Evolutionary conservation across 108 stramenopile species (phyloP), one percentile per base, ranked within the genome.

Genomic region (Aurantiochytrium sp.): DNA sequence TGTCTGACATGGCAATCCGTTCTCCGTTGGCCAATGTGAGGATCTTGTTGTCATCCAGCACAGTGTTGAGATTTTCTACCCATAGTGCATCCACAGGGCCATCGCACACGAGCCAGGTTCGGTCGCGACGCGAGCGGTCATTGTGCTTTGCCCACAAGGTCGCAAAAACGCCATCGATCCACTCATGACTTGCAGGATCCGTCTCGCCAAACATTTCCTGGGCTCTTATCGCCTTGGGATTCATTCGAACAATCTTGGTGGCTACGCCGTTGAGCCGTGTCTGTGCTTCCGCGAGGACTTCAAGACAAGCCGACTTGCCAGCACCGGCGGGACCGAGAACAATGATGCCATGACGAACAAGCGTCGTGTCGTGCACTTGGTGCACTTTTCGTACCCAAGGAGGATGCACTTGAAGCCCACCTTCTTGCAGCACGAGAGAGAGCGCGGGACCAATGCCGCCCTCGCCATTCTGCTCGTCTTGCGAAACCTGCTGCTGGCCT

Each of bases 11-110:
- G 73, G 94, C 91, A 43, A 95, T 93, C 0, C 94, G 91, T 60
- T 95, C 94, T 16, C 94, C 94, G 59, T 95, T 95, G 59, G 94
- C 94, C 43, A 95, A 87, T 19, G 94, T 95, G 19, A 95, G 88
- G 45, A 95, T 93, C 60, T 90, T 93, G 91, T 95, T 95, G 92
- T 95, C 94, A 87, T 95, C 94, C 42, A 95, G 73, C 55, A 95
- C 94, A 8, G 94, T 95, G 91, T 95, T 95, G 19, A 95, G 89
- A 64, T 94, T 93, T 21, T 95, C 94, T 60, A 95, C 94, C 94
- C 94, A 95, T 55, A 95, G 88, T 49, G 94, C 93, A 29, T 95
- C 94, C 16, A 95, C 94, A 5, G 94, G 94, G 4, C 94, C 94
- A 69, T 95, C 94, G 64, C 92, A 93, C 35, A 95, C 44, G 58